Base-by-base conservation (phyloP, 495 filamentous ascomycete species). In the Neurospora discreta region DNA sequence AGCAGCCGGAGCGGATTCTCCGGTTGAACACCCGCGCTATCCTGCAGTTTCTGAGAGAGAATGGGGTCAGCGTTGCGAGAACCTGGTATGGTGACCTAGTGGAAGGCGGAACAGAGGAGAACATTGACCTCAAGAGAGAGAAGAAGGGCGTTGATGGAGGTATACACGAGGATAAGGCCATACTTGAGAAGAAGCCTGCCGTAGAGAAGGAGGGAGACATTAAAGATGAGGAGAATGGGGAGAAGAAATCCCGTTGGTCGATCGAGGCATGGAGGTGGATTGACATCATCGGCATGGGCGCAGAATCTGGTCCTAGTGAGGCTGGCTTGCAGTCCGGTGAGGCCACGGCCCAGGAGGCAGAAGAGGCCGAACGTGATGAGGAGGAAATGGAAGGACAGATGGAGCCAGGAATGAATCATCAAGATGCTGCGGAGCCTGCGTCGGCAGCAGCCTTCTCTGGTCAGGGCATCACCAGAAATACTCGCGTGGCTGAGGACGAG, bases 1-100 rank as follows among this genome's bases (percentile, higher is more conserved):
- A 89, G 72, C 84, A 89, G 68, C 90, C 91, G 0, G 88, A 89
- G 74, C 80, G 88, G 2, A 85, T 87, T 1, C 76, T 94, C 44
- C 80, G 85, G 65, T 78, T 93, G 26, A 93, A 94, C 71, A 78
- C 84, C 5, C 77, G 91, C 3, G 90, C 90, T 5, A 82, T 87
- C 26, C 75, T 91, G 71, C 88, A 93, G 81, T 78, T 89, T 0
- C 69, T 93, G 13, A 79, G 91, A 18, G 80, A 78, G 8, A 83
- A 81, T 11, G 83, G 82, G 6, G 76, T 88, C 3, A 78, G 81
- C 23, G 85, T 92, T 33, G 84, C 84, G 3, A 80, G 82, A 8
- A 90, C 88, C 7, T 83, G 78, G 73, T 71, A 67, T 1, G 75
- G 74, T 15, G 89, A 90, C 72, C 78, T 88, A 70, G 83, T 83